These are phyloP conservation scores for Pythium monospermum DNA, from an alignment of 352 stramenopile species.

Conservation along the genomic window DNA sequence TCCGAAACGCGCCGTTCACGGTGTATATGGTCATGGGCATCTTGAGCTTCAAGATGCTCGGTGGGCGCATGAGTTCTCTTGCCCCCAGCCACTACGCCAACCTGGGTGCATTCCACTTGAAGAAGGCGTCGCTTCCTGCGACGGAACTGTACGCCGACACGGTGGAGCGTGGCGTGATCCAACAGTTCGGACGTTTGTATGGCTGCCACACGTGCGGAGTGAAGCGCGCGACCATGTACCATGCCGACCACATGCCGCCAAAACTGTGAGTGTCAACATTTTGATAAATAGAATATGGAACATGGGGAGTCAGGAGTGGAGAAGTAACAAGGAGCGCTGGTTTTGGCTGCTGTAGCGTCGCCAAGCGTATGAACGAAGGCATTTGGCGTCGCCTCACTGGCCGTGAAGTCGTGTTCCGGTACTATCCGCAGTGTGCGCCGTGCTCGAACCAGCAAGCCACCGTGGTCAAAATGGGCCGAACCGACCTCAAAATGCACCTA, in stretches of 20 bases:
- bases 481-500: slow-evolving; percentile 66
- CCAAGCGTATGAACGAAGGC: slow-evolving; percentile 44
- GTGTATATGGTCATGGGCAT: slow-evolving; percentile 72
- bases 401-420: slow-evolving; percentile 59
- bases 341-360: slow-evolving; percentile 60
- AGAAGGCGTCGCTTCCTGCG: slow-evolving; percentile 67
- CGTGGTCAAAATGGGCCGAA: slow-evolving; percentile 59
- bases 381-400: slow-evolving; percentile 36
- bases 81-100: slow-evolving; percentile 74
- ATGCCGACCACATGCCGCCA: slow-evolving; percentile 84
- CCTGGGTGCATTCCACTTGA: slow-evolving; percentile 72
- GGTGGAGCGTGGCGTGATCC: slow-evolving; percentile 60
- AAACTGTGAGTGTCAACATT: slow-evolving; percentile 48
- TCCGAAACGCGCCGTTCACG: slow-evolving; percentile 31
- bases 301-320: too few species aligned
- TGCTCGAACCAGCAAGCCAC: slow-evolving; percentile 75
- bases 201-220: slow-evolving; percentile 82
- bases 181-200: slow-evolving; percentile 73
- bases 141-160: slow-evolving; percentile 67
- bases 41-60: slow-evolving; percentile 73
- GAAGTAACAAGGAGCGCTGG: too few species aligned
- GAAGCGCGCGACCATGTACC: slow-evolving; percentile 58
- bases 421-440: slow-evolving; percentile 79
- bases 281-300: too few species aligned
- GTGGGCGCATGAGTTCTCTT: slow-evolving; percentile 58